These are phyloP conservation scores for Penicillium robsamsonii DNA, from an alignment of 495 filamentous ascomycete genomes.

Conservation along the genomic window DNA sequence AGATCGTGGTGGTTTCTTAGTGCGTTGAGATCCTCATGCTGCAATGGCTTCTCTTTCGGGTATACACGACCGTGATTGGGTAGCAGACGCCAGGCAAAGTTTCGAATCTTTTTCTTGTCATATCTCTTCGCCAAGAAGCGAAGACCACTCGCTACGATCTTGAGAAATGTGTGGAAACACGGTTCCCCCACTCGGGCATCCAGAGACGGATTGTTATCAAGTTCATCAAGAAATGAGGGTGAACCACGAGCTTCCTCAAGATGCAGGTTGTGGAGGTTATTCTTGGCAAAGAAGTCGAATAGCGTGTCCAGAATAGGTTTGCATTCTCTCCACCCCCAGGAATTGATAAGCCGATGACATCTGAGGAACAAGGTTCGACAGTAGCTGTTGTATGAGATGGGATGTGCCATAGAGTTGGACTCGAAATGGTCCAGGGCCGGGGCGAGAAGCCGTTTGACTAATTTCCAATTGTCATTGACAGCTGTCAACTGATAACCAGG, in stretches of 20 bases:
- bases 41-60: conserved; percentile 75
- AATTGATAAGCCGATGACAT: conserved; percentile 73
- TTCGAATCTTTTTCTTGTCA: conserved; percentile 69
- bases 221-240: conserved; percentile 71
- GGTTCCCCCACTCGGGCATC: conserved; percentile 64
- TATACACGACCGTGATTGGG: conserved; percentile 88
- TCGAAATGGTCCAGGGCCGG: conserved; percentile 67
- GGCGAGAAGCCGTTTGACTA: conserved; percentile 62
- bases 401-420: conserved; percentile 48
- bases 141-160: conserved; percentile 72
- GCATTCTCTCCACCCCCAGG: conserved; percentile 85
- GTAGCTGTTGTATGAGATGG: conserved; percentile 75
- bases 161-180: conserved; percentile 93
- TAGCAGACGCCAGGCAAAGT: conserved; percentile 73
- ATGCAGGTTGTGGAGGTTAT: conserved; percentile 66
- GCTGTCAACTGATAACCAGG: conserved; percentile 53
- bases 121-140: conserved; percentile 56
- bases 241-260: conserved; percentile 77
- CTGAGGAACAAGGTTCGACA: conserved; percentile 69
- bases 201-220: conserved; percentile 61
- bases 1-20: conserved; percentile 93
- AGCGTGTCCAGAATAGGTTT: conserved; percentile 73
- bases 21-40: conserved; percentile 74
- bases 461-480: conserved; percentile 67
- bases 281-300: conserved; percentile 88